Conservation (phyloP, 106 monocot species). For the Dioscorea dumetorum region DNA sequence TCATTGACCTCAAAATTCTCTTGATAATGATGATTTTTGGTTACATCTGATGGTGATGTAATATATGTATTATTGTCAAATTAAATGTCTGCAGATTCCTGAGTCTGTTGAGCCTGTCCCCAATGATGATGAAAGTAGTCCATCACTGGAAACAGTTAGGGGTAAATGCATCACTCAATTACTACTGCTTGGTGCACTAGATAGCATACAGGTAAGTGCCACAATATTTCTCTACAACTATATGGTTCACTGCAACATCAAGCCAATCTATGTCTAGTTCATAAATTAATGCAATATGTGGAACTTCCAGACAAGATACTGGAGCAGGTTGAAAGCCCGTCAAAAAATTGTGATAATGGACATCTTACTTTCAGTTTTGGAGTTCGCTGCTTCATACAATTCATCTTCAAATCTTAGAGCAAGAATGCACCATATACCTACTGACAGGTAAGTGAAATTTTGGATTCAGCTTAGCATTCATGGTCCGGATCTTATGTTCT, state of each 20-base stretch:
- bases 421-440: slow-evolving; percentile 70
- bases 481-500: neutral
- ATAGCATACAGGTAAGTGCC: slow-evolving; percentile 75
- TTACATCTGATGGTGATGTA: too few relatives aligned
- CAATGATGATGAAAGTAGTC: slow-evolving; percentile 61
- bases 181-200: slow-evolving; percentile 68
- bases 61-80: too few relatives aligned
- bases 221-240: neutral
- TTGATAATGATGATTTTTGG: too few relatives aligned
- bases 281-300: neutral
- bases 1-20: too few relatives aligned
- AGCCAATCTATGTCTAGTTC: neutral
- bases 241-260: too few relatives aligned
- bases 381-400: slow-evolving; percentile 93
- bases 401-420: slow-evolving; percentile 80
- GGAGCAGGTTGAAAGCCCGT: slow-evolving; percentile 64
- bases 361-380: slow-evolving; percentile 67
- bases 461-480: neutral
- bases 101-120: slow-evolving; percentile 38
- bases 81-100: slow-evolving; percentile 22
- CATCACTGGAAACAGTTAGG: slow-evolving; percentile 68
- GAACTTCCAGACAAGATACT: slow-evolving; percentile 64
- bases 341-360: slow-evolving; percentile 97
- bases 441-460: slow-evolving; percentile 47
- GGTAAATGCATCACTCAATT: slow-evolving; percentile 94